A percentile compares a stretch with the other conserved stretches of the same genome.
phyloP scores from a whole-genome alignment of 2,329 filamentous ascomycete genomes.

The Colletotrichum cordylinicola region DNA sequence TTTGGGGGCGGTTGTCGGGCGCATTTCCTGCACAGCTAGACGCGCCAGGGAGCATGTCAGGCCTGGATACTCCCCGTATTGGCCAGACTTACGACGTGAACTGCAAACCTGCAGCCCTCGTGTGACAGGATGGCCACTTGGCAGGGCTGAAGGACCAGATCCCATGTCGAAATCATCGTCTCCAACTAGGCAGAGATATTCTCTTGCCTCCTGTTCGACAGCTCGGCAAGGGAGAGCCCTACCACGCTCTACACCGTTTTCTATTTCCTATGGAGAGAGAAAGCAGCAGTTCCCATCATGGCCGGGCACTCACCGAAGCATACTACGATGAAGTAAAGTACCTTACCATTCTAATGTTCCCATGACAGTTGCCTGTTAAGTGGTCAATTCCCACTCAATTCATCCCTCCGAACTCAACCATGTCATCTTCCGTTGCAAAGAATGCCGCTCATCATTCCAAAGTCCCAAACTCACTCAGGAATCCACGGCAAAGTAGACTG shows the following conservation, averaged over 20 bases:
- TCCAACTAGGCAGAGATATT: constrained; percentile 12
- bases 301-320: not conserved
- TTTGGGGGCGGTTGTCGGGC: not conserved
- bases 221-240: not conserved
- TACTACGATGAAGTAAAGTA: not conserved
- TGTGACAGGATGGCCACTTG: not conserved
- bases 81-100: not conserved
- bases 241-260: not conserved
- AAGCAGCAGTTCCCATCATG: not conserved
- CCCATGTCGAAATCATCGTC: not conserved
- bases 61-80: not conserved
- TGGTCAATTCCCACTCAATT: not conserved
- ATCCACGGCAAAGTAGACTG: not conserved
- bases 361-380: not conserved
- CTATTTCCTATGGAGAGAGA: not conserved
- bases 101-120: not conserved
- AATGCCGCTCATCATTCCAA: not conserved
- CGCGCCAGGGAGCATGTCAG: not conserved
- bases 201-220: not conserved
- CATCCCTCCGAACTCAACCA: not conserved
- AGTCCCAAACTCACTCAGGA: not conserved
- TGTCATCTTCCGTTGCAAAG: not conserved
- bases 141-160: not conserved
- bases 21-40: not conserved
- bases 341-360: not conserved